phyloP scores from a whole-genome alignment of 2,329 filamentous ascomycete genomes.

The Colletotrichum sojae region DNA sequence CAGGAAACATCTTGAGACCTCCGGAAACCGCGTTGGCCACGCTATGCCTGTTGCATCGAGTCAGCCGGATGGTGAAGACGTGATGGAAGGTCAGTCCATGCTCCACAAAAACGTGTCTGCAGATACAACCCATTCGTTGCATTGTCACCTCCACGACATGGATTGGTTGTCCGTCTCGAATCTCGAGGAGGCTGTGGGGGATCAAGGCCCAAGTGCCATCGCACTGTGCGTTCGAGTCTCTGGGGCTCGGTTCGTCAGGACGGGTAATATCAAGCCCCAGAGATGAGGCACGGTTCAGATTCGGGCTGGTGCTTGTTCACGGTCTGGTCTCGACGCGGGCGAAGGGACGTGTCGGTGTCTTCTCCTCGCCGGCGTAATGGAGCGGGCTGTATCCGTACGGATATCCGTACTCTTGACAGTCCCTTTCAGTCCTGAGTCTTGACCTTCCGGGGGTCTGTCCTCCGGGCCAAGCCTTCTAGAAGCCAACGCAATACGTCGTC shows the following conservation, averaged over 20 bases:
- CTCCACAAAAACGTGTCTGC: conserved; percentile 22
- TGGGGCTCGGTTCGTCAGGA: neutral
- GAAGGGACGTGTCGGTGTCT: neutral
- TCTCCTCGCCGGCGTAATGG: neutral
- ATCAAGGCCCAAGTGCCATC: neutral
- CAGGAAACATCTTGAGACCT: conserved; percentile 18
- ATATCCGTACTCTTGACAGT: neutral
- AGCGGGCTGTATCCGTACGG: neutral
- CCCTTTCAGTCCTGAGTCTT: conserved; percentile 7
- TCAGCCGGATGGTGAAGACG: conserved; percentile 28
- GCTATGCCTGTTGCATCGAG: conserved; percentile 31
- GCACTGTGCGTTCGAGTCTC: conserved; percentile 27
- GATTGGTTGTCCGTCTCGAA: conserved; percentile 12
- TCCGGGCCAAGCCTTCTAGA: conserved; percentile 29
- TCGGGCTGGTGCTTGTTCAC: conserved; percentile 5
- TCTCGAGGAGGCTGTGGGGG: neutral
- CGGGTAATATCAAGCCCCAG: neutral
- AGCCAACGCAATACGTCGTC: conserved; percentile 18
- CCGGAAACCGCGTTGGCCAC: conserved; percentile 4
- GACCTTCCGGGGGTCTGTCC: conserved; percentile 3
- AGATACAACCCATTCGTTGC: conserved; percentile 25
- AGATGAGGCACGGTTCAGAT: conserved; percentile 5
- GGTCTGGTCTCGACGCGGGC: conserved; percentile 6
- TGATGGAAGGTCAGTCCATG: conserved; percentile 29
- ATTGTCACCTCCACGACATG: conserved; percentile 23